Evolutionary conservation across 169 alveolate species (phyloP).

Genomic region (Pseudocohnilembus persalinus): DNA sequence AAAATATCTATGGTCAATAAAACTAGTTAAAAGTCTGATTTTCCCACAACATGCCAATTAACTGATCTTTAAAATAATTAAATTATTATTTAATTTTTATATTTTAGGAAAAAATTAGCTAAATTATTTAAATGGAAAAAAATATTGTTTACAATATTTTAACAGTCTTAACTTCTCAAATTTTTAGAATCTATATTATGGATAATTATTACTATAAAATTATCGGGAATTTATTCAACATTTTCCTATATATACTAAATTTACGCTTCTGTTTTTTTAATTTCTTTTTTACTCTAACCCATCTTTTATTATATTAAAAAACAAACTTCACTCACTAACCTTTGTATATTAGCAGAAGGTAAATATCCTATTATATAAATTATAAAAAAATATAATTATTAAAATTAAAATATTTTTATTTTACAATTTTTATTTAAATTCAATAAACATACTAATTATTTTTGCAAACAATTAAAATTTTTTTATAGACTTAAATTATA

Average conservation of each 20-base stretch:
- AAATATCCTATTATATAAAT: background rate
- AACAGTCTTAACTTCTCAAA: background rate
- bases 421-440: no score
- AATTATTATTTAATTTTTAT: no score
- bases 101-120: no score
- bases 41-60: background rate
- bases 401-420: no score
- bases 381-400: no score
- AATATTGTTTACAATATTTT: background rate
- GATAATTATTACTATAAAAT: no score
- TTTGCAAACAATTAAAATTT: no score
- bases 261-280: background rate
- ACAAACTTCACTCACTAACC: background rate
- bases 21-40: background rate
- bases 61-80: background rate
- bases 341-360: background rate
- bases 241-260: no score
- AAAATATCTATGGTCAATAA: background rate
- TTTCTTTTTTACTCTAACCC: background rate
- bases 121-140: no score
- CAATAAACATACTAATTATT: no score
- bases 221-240: background rate
- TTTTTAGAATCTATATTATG: background rate
- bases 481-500: no score
- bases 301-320: no score